These are phyloP conservation scores for Wickerhamomyces sp. DNA, from an alignment of 1,139 yeast species.

Conservation along the genomic window DNA sequence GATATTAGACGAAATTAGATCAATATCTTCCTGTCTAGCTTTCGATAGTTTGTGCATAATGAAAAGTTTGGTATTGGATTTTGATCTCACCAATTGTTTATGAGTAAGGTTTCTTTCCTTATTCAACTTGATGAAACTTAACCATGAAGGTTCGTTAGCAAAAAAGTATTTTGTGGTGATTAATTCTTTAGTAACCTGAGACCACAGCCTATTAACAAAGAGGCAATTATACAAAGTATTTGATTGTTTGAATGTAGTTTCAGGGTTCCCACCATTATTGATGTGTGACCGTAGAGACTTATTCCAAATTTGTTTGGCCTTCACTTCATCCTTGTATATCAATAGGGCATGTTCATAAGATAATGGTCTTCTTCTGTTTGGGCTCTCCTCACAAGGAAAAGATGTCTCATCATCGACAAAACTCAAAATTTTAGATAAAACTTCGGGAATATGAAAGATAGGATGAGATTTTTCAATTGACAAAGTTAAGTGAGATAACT, in stretches of 20 bases:
- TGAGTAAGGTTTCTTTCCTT: constrained; percentile 2
- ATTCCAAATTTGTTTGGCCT: constrained; percentile 51
- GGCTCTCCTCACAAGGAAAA: constrained; percentile 56
- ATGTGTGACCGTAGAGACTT: constrained; percentile 18
- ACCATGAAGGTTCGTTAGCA: constrained; percentile 43
- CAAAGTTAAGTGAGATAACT: constrained; percentile 2
- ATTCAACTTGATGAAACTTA: constrained; percentile 33
- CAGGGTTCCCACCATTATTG: constrained; percentile 15
- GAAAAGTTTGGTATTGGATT: constrained; percentile 35
- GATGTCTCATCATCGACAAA: constrained; percentile 49
- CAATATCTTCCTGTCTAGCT: constrained; percentile 41
- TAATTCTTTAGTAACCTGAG: constrained; percentile 49
- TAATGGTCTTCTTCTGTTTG: constrained; percentile 62
- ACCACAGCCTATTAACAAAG: constrained; percentile 65
- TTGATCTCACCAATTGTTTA: constrained; percentile 16
- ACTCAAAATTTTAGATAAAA: constrained; percentile 54
- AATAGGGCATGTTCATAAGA: constrained; percentile 59
- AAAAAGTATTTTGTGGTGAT: constrained; percentile 56
- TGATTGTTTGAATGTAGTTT: constrained; percentile 11
- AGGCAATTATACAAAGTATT: constrained; percentile 53
- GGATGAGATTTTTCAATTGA: constrained; percentile 27
- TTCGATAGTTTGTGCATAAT: constrained; percentile 46
- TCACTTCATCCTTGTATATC: constrained; percentile 48
- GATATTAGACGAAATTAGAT: constrained; percentile 33
- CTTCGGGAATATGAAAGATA: constrained; percentile 76